Evolutionary conservation across 202 grass and related monocot species (phyloP), one percentile per base, ranked within the genome.

Genomic region (Zizania palustris): DNA sequence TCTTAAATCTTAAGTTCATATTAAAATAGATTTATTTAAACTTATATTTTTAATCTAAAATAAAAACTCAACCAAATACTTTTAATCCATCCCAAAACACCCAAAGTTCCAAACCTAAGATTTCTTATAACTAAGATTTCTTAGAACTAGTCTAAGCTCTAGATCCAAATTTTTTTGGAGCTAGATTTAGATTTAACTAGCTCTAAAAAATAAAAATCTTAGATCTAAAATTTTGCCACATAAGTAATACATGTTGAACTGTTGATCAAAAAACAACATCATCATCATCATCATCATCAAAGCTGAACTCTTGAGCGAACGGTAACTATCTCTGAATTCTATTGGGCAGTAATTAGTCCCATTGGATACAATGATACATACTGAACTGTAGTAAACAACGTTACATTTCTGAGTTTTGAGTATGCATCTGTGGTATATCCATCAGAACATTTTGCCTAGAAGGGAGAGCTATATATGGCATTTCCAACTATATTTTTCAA

Each of bases 361-460:
- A 82, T 37, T 38, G 43, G 53, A 85, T 73, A 13, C 60, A 55
- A 20, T 20, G 51, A 51, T 28, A 65, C 72, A 82, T 39, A 58
- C 48, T 22, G 21, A 66, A 61, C 8, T 57, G 60, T 59, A 43
- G 12, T 65, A 76, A 43, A 82, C 9, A 77, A 71, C 7, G 9
- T 50, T 59, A 36, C 84, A 10, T 19, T 16, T 43, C n/a, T 55
- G 51, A 20, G 51, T 37, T 48, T 13, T 6, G 37, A 19, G 65
- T 20, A 71, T 75, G 73, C 55, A 82, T 77, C n/a, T 22, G 59
- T 65, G 58, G 71, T 65, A 59, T 65, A 83, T 42, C 71, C 75
- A 71, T 42, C 34, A 58, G 4, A 45, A 45, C 49, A 19, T 39
- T 40, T 35, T 28, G 19, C 13, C 46, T 10, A 4, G 16, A 43